Conservation (phyloP, 2,329 filamentous ascomycete genomes). For the Pseudonectria buxi region DNA sequence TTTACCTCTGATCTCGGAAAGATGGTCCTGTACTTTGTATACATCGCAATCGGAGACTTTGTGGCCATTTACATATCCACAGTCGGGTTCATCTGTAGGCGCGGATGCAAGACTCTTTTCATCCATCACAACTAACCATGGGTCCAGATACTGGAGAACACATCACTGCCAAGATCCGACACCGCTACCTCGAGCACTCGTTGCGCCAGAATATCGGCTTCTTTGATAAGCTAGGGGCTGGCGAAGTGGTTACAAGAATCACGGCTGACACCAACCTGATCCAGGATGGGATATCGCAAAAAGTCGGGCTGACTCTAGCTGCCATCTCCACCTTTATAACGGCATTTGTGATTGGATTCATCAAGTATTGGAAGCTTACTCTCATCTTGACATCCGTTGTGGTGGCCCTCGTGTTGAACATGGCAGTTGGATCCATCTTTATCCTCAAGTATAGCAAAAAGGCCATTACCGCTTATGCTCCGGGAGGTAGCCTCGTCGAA, state of each 20-base stretch:
- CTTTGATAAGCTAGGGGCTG: conserved; percentile 36
- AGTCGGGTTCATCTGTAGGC: conserved; percentile 67
- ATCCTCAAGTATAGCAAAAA: conserved; percentile 68
- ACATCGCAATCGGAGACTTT: conserved; percentile 71
- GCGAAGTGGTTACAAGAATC: conserved; percentile 40
- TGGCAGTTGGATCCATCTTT: conserved; percentile 60
- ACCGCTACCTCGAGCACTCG: conserved; percentile 36
- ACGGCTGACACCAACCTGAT: conserved; percentile 79
- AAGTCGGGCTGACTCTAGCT: conserved; percentile 62
- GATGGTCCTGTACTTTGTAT: conserved; percentile 66
- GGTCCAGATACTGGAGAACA: conserved; percentile 9
- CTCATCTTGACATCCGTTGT: conserved; percentile 71
- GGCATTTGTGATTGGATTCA: conserved; percentile 73
- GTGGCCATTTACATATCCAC: conserved; percentile 66
- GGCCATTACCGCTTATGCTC: conserved; percentile 65
- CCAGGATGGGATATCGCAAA: conserved; percentile 78
- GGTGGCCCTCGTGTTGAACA: conserved; percentile 61
- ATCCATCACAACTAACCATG: conserved; percentile 1
- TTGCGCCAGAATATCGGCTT: conserved; percentile 44
- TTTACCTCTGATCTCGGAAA: conserved; percentile 47
- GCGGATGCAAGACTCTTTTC: neutral
- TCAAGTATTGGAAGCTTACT: conserved; percentile 78
- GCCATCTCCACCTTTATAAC: conserved; percentile 68
- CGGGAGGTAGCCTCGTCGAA: conserved; percentile 72
- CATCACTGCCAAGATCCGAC: conserved; percentile 34